Base-by-base conservation (phyloP, 177 flowering plant species). In the Vitis hybrid region DNA sequence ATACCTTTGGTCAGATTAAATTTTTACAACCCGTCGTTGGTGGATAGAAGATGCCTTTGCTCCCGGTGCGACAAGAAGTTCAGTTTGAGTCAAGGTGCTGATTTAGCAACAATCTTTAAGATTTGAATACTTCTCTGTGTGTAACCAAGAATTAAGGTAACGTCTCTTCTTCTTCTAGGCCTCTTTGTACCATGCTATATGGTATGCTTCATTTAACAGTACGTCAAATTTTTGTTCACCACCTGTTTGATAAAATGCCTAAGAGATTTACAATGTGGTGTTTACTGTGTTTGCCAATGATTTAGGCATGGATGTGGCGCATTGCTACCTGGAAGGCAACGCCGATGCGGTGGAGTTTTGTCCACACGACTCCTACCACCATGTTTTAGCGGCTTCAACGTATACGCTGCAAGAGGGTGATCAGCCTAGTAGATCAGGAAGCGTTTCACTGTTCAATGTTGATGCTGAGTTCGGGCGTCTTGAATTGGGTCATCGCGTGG, bases 331-430 rank as follows among this genome's bases (percentile, higher is more conserved):
- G 31, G 95, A 90, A 20, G 98, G 98, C 13, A 94, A 94, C 69
- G 89, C 94, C 4, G 99, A 95, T 69, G 96, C 88, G 0, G 99
- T 92, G n/a, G 99, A 92, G 77, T 95, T 95, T 71, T 95, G 98
- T 70, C 91, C 94, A 1, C 88, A 90, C 71, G 84, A 85, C 2
- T 61, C 80, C 0, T 88, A 72, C 76, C 78, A 78, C 49, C 80
- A 84, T 62, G 82, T 94, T 58, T 82, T 95, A 20, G 97, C 95
- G 50, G 95, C 91, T 54, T 84, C 94, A 0, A 94, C 98, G 2
- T 95, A 95, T 77, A 91, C 91, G 1, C 80, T 95, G 51, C 86
- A 92, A 67, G 98, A 95, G 71, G 97, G 91, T 7, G 87, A 73
- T 74, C 76, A 75, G 68, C 90, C 96, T 1, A 88, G 61, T 76